A percentile compares a stretch with the other conserved stretches of the same genome.
Conservation (phyloP, 495 filamentous ascomycete genomes). For the Lentithecium fluviatile region DNA sequence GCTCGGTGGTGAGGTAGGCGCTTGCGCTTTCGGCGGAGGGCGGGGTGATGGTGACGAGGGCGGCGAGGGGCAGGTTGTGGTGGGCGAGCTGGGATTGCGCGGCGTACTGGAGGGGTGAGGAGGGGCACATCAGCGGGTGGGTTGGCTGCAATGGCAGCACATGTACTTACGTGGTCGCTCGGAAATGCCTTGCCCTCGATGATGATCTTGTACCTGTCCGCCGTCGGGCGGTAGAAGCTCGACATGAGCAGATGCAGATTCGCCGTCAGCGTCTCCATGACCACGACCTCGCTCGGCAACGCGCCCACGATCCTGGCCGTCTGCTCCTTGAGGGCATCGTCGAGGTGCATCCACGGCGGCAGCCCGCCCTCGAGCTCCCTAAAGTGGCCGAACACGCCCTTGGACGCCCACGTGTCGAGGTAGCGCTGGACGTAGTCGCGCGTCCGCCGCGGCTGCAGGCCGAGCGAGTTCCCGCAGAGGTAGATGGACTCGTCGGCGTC, state of each 20-base stretch:
- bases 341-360: conserved; percentile 79
- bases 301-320: conserved; percentile 90
- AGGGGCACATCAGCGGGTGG: background rate
- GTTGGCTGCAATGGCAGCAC: background rate
- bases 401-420: conserved; percentile 82
- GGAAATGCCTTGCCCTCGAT: conserved; percentile 94
- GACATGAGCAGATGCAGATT: conserved; percentile 91
- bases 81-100: conserved; percentile 33
- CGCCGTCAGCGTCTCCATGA: conserved; percentile 91
- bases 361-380: conserved; percentile 71
- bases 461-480: conserved; percentile 95
- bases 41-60: conserved; percentile 23
- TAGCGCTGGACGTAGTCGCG: conserved; percentile 70
- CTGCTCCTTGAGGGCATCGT: conserved; percentile 65
- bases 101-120: conserved; percentile 25
- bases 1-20: conserved; percentile 30
- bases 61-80: conserved; percentile 26
- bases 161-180: conserved; percentile 56
- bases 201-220: conserved; percentile 81
- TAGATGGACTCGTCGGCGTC: conserved; percentile 62
- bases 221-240: conserved; percentile 81
- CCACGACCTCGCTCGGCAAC: conserved; percentile 71
- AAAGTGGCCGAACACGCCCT: conserved; percentile 94
- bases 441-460: conserved; percentile 77
- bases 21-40: conserved; percentile 7